phyloP scores from a whole-genome alignment of 305 asterid genomes.

The Solanum hybrid region DNA sequence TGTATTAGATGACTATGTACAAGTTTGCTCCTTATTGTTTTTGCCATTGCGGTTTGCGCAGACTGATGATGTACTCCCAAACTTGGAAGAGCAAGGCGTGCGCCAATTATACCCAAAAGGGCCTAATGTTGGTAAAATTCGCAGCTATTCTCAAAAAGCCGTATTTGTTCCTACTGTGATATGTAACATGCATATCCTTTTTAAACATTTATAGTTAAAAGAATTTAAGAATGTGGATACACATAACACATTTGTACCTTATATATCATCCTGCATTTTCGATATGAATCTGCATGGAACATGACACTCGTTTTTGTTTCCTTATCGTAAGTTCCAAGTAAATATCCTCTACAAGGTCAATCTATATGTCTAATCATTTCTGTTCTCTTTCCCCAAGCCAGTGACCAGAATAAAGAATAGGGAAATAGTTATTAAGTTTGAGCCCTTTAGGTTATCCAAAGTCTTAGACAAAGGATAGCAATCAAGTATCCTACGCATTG shows the following conservation, averaged over 20 bases:
- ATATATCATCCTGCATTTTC: not conserved
- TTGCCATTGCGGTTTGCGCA: constrained; percentile 16
- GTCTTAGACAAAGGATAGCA: not conserved
- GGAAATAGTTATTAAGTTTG: not conserved
- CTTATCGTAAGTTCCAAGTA: not conserved
- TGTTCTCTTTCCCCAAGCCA: not conserved
- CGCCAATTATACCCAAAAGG: constrained; percentile 83
- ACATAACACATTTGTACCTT: not conserved
- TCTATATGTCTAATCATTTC: not conserved
- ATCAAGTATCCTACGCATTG: not conserved
- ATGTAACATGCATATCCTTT: not conserved
- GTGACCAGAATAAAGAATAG: not conserved
- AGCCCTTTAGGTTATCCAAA: not conserved
- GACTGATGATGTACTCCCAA: constrained; percentile 91
- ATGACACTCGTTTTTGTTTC: not conserved
- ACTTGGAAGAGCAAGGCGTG: constrained; percentile 92
- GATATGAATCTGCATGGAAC: not conserved
- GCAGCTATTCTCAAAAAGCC: not conserved
- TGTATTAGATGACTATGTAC: not conserved
- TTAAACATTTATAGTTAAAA: not conserved
- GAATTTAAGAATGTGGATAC: not conserved
- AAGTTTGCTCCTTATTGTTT: not conserved
- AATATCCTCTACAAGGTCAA: not conserved
- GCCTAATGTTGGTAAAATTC: constrained; percentile 49
- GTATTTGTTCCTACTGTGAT: not conserved